Conservation (phyloP, 2,329 filamentous ascomycete species). For the Nectriaceae sp. region DNA sequence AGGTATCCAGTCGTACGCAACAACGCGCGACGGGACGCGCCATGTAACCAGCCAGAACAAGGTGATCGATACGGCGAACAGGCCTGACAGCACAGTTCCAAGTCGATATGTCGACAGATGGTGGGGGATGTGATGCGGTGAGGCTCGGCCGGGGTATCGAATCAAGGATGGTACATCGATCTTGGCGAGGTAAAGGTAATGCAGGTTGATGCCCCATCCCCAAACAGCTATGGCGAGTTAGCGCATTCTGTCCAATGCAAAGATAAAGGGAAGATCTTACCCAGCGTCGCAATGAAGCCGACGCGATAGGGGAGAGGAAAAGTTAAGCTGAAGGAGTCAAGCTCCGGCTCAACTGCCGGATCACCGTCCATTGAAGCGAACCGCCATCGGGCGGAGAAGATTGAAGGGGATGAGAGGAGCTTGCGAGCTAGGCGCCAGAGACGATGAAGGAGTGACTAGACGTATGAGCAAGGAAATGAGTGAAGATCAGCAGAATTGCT, state of each 20-base stretch:
- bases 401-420: conserved; percentile 1
- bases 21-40: conserved; percentile 67
- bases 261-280: conserved; percentile 48
- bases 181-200: conserved; percentile 76
- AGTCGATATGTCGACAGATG: conserved; percentile 85
- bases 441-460: conserved; percentile 12
- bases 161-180: conserved; percentile 89
- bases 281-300: conserved; percentile 80
- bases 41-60: conserved; percentile 84
- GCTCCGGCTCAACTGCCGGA: conserved; percentile 66
- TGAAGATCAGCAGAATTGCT: not conserved
- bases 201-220: conserved; percentile 93
- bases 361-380: conserved; percentile 66
- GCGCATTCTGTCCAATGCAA: not conserved
- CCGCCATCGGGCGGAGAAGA: conserved; percentile 23
- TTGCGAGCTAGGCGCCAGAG: conserved; percentile 8
- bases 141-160: conserved; percentile 77
- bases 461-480: not conserved
- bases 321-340: conserved; percentile 84
- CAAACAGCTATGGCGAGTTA: conserved; percentile 69
- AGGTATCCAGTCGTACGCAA: conserved; percentile 82
- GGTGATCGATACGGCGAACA: conserved; percentile 71
- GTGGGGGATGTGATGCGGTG: conserved; percentile 70
- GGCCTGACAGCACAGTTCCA: conserved; percentile 72
- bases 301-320: conserved; percentile 90